These are phyloP conservation scores for Astraeus odoratus DNA, from an alignment of 768 basidiomycete genomes.

Conservation along the genomic window DNA sequence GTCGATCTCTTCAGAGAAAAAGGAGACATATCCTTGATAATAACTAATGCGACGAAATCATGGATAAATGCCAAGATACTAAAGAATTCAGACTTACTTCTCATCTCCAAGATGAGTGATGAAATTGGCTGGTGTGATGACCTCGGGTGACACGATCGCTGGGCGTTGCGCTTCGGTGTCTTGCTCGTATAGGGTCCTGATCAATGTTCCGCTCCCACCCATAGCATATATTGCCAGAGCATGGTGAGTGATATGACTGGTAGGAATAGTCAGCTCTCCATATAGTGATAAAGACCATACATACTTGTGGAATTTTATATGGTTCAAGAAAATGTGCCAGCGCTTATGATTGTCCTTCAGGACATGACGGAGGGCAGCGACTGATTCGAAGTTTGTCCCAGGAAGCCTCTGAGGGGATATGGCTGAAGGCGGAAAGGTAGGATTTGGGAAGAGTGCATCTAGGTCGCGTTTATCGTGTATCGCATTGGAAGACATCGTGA, in stretches of 20 bases:
- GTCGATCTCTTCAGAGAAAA: conserved; percentile 10
- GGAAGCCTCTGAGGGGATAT: conserved; percentile 3
- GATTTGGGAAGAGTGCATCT: conserved; percentile 5
- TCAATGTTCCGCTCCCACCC: conserved; percentile 17
- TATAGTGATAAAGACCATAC: conserved; percentile 3
- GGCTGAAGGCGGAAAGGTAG: conserved; percentile 3
- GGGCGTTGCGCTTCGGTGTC: conserved; percentile 19
- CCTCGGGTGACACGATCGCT: conserved; percentile 16
- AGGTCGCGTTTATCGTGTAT: neutral
- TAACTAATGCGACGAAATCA: conserved; percentile 10
- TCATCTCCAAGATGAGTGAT: conserved; percentile 20
- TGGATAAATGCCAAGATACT: neutral
- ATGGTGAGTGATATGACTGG: conserved; percentile 25
- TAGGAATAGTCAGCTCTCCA: neutral
- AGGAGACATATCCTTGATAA: conserved; percentile 20
- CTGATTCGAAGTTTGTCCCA: conserved; percentile 21
- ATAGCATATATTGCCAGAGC: conserved; percentile 22
- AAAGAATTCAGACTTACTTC: conserved; percentile 11
- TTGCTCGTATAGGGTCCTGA: conserved; percentile 20
- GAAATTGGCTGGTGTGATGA: conserved; percentile 20
- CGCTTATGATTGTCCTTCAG: conserved; percentile 44
- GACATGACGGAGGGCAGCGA: conserved; percentile 21
- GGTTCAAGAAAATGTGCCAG: conserved; percentile 45
- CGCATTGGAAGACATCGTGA: neutral
- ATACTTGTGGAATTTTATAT: conserved; percentile 45